Base-by-base conservation (phyloP, 2,329 filamentous ascomycete species). In the Botryotinia globosa region DNA sequence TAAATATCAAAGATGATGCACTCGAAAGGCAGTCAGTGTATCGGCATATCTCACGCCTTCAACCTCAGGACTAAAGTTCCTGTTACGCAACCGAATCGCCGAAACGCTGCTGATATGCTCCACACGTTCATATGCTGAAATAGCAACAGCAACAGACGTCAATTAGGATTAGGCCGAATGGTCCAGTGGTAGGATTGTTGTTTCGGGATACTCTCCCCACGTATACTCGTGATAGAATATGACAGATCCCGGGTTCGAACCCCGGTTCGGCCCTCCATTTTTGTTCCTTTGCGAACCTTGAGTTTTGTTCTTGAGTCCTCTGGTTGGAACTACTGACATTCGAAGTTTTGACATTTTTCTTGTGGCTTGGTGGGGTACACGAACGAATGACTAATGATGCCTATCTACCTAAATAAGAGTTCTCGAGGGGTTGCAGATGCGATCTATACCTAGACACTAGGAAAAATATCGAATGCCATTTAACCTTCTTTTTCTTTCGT, bases 131-230 rank as follows among this genome's bases (percentile, higher is more conserved):
- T 66, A 37, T 20, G 14, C 0, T 3, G 1, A n/a, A 20, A 66
- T 29, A 51, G 8, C 2, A 0, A 5, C 0, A 3, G 0, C 2
- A n/a, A n/a, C 1, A 39, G 1, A 0, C 32, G 34, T n/a, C 29
- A 37, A 51, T 1, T 5, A 16, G 1, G 1, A n/a, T 0, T 2
- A 54, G 63, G 63, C 63, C 63, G 4, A 4, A 12, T 66, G 63
- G 63, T 66, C 63, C 10, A 66, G 63, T 66, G 4, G 63, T 51
- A 66, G 10, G 63, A 66, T 66, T 66, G 63, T 7, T 5, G 63
- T 4, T 66, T 66, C 63, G 63, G 63, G 63, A 66, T 37, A 34
- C 3, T 8, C 22, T 51, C 63, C 63, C 63, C 63, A 66, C 32
- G 63, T 66, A 37, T 66, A 65, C 44, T 66, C 44, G 32, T 66